These are phyloP conservation scores for Avena insularis DNA, from an alignment of 176 grass and related monocot genomes.

Conservation along the genomic window DNA sequence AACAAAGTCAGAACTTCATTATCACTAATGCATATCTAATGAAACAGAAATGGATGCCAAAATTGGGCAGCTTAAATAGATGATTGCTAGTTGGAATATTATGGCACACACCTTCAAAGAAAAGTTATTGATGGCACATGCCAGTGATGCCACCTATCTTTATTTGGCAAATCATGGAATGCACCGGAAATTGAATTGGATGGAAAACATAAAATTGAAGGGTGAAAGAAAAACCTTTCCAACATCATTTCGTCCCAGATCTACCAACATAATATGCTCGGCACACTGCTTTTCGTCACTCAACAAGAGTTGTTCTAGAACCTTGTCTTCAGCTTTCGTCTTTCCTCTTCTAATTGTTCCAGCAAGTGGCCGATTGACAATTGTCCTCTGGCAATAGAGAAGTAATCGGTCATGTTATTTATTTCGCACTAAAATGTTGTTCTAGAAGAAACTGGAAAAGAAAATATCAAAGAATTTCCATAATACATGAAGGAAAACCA, in stretches of 20 bases:
- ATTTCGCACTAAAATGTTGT: neutral
- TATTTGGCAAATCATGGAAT: slow-evolving; percentile 21
- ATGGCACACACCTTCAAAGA: neutral
- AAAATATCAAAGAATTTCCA: neutral
- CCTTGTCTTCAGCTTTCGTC: slow-evolving; percentile 67
- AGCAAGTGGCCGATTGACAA: slow-evolving; percentile 91
- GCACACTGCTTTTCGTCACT: slow-evolving; percentile 91
- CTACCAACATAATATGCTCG: slow-evolving; percentile 94
- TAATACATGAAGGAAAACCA: neutral
- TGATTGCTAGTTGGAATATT: neutral
- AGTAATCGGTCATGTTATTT: neutral
- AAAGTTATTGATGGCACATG: neutral
- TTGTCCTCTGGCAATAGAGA: slow-evolving; percentile 53
- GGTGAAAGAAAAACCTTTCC: slow-evolving; percentile 58
- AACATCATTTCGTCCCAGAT: slow-evolving; percentile 94
- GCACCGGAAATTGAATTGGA: neutral
- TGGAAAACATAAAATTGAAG: neutral
- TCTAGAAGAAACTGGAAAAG: neutral
- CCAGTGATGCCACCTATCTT: neutral
- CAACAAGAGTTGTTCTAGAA: slow-evolving; percentile 74
- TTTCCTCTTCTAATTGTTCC: slow-evolving; percentile 88
- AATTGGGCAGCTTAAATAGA: neutral
- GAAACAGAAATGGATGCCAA: neutral
- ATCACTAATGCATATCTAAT: neutral
- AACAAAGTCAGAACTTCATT: neutral